Evolutionary conservation across 176 grass and related monocot species (phyloP).

Genomic region (Triticum monococcum): DNA sequence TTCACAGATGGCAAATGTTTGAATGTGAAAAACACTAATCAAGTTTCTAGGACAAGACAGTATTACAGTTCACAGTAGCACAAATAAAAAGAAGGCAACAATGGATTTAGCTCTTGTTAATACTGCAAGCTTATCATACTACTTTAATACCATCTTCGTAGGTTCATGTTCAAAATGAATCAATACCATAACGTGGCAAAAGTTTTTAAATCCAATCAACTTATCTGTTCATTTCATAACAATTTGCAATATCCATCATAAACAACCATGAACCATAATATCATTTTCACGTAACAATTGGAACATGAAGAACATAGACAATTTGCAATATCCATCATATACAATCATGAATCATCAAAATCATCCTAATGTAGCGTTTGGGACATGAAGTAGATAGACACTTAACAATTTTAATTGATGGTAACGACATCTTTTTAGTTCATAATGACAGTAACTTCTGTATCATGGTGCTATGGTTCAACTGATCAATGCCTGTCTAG

Average conservation of each 20-base stretch:
- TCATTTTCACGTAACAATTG: background rate
- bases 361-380: background rate
- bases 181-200: background rate
- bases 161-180: background rate
- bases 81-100: background rate
- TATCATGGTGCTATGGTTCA: background rate
- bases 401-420: background rate
- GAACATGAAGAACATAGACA: background rate
- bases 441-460: background rate
- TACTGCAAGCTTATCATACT: background rate
- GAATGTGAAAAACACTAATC: background rate
- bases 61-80: background rate
- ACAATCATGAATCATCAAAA: background rate
- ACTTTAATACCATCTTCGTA: background rate
- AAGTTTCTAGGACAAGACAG: background rate
- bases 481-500: background rate
- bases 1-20: background rate
- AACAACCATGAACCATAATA: background rate
- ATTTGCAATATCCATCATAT: background rate
- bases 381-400: background rate
- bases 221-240: slow-evolving; percentile 8
- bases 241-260: background rate
- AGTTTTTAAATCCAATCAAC: slow-evolving; percentile 1
- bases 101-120: background rate
- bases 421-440: background rate